phyloP scores from a whole-genome alignment of 2,329 filamentous ascomycete genomes.

The Talaromyces pinophilus region DNA sequence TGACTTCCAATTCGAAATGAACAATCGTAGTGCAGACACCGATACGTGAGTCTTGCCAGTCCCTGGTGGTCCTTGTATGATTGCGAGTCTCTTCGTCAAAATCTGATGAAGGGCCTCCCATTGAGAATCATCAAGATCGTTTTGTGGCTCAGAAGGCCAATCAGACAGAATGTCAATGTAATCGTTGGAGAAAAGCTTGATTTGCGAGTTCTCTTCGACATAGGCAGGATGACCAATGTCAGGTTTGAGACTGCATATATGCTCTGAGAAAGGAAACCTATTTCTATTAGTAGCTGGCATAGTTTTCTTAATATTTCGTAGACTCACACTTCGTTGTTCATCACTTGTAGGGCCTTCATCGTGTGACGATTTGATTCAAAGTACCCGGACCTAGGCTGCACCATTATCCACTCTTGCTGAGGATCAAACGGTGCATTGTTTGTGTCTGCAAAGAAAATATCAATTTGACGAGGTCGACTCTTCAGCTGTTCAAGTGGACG shows the following conservation, averaged over 20 bases:
- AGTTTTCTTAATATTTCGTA: slow-evolving; percentile 13
- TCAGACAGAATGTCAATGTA: slow-evolving; percentile 57
- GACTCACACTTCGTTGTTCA: slow-evolving; percentile 54
- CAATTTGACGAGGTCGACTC: slow-evolving; percentile 68
- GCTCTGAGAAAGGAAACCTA: slow-evolving; percentile 49
- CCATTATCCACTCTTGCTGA: slow-evolving; percentile 70
- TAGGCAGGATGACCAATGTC: slow-evolving; percentile 56
- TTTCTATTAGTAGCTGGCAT: slow-evolving; percentile 12
- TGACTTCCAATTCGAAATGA: slow-evolving; percentile 60
- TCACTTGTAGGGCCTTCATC: slow-evolving; percentile 70
- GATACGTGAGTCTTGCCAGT: slow-evolving; percentile 83
- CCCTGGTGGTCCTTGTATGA: slow-evolving; percentile 81
- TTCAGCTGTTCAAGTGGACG: slow-evolving; percentile 65
- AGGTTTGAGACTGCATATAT: slow-evolving; percentile 43
- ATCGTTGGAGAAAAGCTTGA: slow-evolving; percentile 52
- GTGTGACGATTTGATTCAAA: slow-evolving; percentile 76
- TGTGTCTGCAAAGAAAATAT: slow-evolving; percentile 68
- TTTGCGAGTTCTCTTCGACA: slow-evolving; percentile 50
- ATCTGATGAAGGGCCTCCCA: slow-evolving; percentile 67
- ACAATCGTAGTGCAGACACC: slow-evolving; percentile 66
- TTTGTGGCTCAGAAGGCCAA: slow-evolving; percentile 52
- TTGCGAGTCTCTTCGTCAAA: slow-evolving; percentile 68
- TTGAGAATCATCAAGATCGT: slow-evolving; percentile 70
- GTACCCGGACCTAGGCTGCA: slow-evolving; percentile 72
- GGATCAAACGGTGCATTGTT: slow-evolving; percentile 69